Evolutionary conservation across 176 grass and related monocot genomes (phyloP), one percentile per base, ranked within the genome.

Genomic region (Urochloa ruziziensis): DNA sequence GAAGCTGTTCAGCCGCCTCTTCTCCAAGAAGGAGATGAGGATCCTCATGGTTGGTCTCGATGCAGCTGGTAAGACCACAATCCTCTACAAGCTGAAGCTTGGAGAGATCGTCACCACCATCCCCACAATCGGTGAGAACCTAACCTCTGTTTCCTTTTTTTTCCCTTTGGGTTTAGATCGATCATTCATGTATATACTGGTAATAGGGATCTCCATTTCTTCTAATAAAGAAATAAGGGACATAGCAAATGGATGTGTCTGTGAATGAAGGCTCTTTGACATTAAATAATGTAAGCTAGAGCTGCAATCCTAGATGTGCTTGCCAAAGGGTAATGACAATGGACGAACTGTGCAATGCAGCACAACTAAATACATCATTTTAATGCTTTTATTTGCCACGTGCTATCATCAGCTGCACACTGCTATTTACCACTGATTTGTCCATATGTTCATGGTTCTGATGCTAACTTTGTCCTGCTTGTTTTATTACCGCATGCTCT

Each of bases 71-170:
- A 94, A 94, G 80, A 94, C 92, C 28, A 94, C 92, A 24, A 94
- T 94, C 25, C 80, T 94, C 72, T 94, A 94, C 83, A 94, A 94
- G 92, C 89, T 94, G 83, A 94, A 94, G 75, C 92, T 94, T 9
- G 92, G 92, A 68, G 92, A 94, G 74, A 94, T 94, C 39, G 92
- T 94, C 75, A 94, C 92, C 37, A 94, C 92, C 67, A 94, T 94
- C 23, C 92, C 92, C 2, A 94, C 92, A 37, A 94, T 94, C 18
- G 92, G 92, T 94, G 78, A 89, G 83, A 42, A 21, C 1, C 32
- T 74, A 34, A 62, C 74, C 11, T 75, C 10, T 84, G 7, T 27
- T 19, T 9, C 3, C 33, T 70, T 27, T 3, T 66, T 19, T 14
- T 15, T 70, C n/a, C n/a, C n/a, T n/a, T 44, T 33, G 1, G 21